Base-by-base conservation (phyloP, 345 rosid species). In the Gossypium australe region DNA sequence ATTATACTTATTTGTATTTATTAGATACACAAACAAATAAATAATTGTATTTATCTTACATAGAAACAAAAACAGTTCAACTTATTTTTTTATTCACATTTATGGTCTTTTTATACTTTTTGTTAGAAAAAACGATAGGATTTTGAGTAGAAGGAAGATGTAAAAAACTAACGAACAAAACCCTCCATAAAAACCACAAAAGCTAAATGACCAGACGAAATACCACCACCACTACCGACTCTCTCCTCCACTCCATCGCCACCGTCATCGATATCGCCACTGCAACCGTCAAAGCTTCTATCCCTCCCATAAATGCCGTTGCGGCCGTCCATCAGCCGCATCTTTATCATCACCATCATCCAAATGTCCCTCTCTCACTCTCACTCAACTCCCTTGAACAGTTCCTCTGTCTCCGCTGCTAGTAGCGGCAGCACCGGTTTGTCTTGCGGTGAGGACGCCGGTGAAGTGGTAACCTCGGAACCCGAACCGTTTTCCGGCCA, bases 391-490 rank as follows among this genome's bases (percentile, higher is more conserved):
- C 75, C 65, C n/a, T 18, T 20, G 20, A 63, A 78, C 49, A 27
- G 17, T 55, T 70, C 78, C 62, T 17, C 78, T 9, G 59, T 76
- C 65, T 76, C 76, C 38, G n/a, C 78, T 9, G 70, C 76, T 5
- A 55, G 25, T 61, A 41, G 45, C 58, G 68, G 62, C 80, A n/a
- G 49, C 53, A 20, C 29, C 41, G 3, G 48, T 29, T 72, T 83
- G 68, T 67, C 27, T 79, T 63, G 76, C 55, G 76, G 67, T 6
- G 86, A 83, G 29, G 83, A 80, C 57, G 76, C 75, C 34, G 47
- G 72, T 14, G 84, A 80, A 14, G 78, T 73, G 22, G 78, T 58
- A 59, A 81, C 81, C 29, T 71, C 52, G 2, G 69, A 59, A 11
- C 58, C 79, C 8, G 73, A 69, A 67, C 22, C 78, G n/a, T 72